Base-by-base conservation (phyloP, 108 stramenopile species). In the Conticribra guillardii region DNA sequence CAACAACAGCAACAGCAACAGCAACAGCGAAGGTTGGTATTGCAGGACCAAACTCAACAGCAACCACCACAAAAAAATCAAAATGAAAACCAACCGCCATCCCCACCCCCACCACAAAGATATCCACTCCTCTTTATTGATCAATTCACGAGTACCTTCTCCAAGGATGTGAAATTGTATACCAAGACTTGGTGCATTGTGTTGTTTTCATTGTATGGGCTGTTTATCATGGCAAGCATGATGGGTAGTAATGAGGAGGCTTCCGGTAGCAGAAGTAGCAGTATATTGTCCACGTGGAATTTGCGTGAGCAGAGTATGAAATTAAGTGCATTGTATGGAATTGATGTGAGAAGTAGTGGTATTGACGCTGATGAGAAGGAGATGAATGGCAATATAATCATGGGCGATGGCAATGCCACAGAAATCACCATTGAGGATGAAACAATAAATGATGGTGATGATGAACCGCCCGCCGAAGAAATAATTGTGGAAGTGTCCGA, bases 401-500 rank as follows among this genome's bases (percentile, higher is more conserved):
- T n/a, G n/a, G n/a, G n/a, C n/a, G n/a, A n/a, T n/a, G n/a, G n/a
- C n/a, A n/a, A n/a, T n/a, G n/a, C n/a, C n/a, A n/a, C n/a, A n/a
- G n/a, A n/a, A n/a, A n/a, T n/a, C n/a, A n/a, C n/a, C n/a, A n/a
- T n/a, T 17, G 22, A 19, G 9, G 51, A 54, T 15, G 41, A 58
- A n/a, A 29, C 32, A 14, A 31, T 30, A 26, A 28, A 30, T 0
- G 4, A 19, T 21, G 61, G 4, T 24, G 62, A 41, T n/a, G 54
- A 30, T 11, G 53, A 31, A 5, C 26, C 49, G 21, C 28, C 28
- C 21, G 11, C 27, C 1, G 19, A 63, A 34, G 51, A 64, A 59
- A 50, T 64, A 15, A 31, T 64, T 18, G 48, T 68, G 7, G 21
- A 29, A 3, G 29, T 64, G 4, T 30, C 56, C 2, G 69, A 69